Percentiles rank a stretch among this genome's conserved stretches.
These are phyloP conservation scores for Rhizodiscina lignyota DNA, from an alignment of 495 filamentous ascomycete genomes.

Conservation along the genomic window DNA sequence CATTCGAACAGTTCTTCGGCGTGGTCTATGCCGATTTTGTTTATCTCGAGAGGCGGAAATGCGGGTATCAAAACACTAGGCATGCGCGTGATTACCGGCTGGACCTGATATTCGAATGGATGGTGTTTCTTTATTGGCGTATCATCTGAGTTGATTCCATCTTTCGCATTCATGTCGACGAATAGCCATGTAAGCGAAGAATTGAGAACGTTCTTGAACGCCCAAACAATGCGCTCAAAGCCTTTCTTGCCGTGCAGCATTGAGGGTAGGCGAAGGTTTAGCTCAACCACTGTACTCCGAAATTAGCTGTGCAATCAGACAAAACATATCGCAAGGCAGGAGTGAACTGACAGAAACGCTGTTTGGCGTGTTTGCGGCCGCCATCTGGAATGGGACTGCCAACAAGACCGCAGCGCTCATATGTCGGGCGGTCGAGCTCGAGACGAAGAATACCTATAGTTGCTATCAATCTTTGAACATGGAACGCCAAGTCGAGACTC, in stretches of 20 bases:
- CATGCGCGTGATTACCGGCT: neutral
- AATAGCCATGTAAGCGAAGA: constrained; percentile 68
- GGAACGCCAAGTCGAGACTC: neutral
- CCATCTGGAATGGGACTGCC: constrained; percentile 50
- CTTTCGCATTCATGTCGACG: constrained; percentile 32
- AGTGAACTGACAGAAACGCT: constrained; percentile 34
- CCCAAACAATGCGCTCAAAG: constrained; percentile 72
- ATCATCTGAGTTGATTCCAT: no score
- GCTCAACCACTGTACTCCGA: constrained; percentile 48
- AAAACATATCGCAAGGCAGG: neutral
- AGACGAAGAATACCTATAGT: constrained; percentile 50
- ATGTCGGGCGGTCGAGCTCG: constrained; percentile 66
- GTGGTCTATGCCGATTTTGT: no score
- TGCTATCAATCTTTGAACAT: neutral
- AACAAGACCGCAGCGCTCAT: constrained; percentile 68
- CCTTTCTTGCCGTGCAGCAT: constrained; percentile 88
- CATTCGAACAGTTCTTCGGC: constrained; percentile 63
- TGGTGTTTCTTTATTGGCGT: constrained; percentile 8
- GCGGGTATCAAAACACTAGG: neutral
- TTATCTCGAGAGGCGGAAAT: constrained; percentile 16
- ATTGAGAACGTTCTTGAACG: constrained; percentile 66
- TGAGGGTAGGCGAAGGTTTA: constrained; percentile 60
- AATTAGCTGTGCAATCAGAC: neutral
- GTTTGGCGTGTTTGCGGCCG: constrained; percentile 42
- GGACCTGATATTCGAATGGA: constrained; percentile 4